Conservation (phyloP, 345 rosid species). For the Lenwebbia sp. region DNA sequence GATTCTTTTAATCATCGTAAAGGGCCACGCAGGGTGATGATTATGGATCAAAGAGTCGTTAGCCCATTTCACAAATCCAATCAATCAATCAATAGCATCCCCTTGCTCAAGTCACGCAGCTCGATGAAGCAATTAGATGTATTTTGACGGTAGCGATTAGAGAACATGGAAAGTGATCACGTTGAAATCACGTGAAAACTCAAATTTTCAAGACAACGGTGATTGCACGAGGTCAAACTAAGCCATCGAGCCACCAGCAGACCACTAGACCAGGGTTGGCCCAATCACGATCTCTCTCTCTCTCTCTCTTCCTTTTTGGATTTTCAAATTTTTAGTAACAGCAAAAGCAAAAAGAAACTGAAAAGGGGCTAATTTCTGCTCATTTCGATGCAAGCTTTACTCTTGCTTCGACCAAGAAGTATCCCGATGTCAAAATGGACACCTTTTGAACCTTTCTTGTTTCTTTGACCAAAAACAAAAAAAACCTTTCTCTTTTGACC, state of each 20-base stretch:
- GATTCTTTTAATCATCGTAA: neutral
- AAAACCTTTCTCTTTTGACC: no score
- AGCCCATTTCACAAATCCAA: no score
- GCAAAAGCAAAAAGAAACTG: neutral
- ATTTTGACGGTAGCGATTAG: neutral
- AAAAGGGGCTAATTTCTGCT: neutral
- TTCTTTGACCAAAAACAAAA: no score
- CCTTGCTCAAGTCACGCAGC: neutral
- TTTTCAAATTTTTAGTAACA: neutral
- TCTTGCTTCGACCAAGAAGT: neutral
- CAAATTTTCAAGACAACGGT: neutral
- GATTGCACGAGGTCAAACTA: neutral
- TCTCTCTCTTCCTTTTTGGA: neutral
- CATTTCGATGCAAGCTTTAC: neutral
- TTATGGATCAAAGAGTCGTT: neutral
- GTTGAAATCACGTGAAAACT: neutral
- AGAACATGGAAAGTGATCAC: neutral
- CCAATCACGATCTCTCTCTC: neutral
- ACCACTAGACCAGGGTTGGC: neutral
- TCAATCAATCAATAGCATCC: neutral
- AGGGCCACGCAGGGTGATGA: rapidly evolving
- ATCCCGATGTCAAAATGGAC: neutral
- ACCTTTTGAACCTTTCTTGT: neutral
- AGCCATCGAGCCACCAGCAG: neutral
- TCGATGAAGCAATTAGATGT: neutral